These are phyloP conservation scores for Picea abies DNA, from an alignment of 83 land plant species.

Conservation along the genomic window DNA sequence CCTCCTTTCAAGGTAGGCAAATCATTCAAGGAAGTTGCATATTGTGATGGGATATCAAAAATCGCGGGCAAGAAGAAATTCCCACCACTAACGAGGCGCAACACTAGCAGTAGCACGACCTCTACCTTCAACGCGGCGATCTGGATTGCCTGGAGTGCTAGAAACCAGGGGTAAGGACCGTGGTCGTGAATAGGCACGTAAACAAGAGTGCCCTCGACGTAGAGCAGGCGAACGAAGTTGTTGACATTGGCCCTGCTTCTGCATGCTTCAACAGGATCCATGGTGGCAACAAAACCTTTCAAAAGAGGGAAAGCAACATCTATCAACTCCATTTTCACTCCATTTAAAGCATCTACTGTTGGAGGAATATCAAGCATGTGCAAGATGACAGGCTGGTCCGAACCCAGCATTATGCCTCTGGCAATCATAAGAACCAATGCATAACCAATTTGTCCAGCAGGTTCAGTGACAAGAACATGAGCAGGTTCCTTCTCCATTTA, in stretches of 20 bases:
- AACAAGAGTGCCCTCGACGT: no score
- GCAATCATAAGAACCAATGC: slow-evolving; percentile 99
- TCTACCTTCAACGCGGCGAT: no score
- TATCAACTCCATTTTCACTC: slow-evolving; percentile 96
- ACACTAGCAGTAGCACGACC: no score
- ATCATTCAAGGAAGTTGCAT: no score
- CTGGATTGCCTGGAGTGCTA: no score
- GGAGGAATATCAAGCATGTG: slow-evolving; percentile 99
- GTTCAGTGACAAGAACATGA: slow-evolving; percentile 94
- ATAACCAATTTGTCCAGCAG: slow-evolving; percentile 98
- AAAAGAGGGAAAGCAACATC: slow-evolving; percentile 98
- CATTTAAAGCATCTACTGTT: slow-evolving; percentile 94
- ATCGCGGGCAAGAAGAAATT: no score
- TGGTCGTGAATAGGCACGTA: no score
- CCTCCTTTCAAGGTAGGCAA: no score
- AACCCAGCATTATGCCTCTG: slow-evolving; percentile 89
- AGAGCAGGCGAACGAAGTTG: no score
- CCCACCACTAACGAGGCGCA: no score
- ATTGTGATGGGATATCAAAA: no score
- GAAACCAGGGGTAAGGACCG: no score
- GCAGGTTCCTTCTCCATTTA: slow-evolving; percentile 90
- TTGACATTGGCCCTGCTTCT: slow-evolving; percentile 14
- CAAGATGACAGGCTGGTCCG: slow-evolving; percentile 94
- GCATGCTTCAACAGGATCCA: slow-evolving; percentile 96
- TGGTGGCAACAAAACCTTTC: slow-evolving; percentile 97